Conservation (phyloP, 2,329 filamentous ascomycete species). For the Hypoxylon sp. region DNA sequence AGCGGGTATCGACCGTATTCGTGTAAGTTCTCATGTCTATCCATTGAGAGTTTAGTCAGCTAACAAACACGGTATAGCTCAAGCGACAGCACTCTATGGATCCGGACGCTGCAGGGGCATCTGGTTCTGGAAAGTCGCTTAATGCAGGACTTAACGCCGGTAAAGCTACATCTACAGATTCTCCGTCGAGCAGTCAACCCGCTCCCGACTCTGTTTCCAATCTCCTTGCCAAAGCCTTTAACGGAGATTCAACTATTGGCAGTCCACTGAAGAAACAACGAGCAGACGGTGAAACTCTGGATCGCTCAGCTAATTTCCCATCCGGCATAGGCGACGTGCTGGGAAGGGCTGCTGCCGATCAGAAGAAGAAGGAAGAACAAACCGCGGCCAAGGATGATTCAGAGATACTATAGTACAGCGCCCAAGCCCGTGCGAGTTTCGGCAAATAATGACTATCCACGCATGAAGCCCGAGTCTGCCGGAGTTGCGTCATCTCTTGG, state of each 20-base stretch:
- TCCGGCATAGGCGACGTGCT: conserved; percentile 57
- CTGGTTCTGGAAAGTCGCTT: conserved; percentile 60
- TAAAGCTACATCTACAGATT: conserved; percentile 57
- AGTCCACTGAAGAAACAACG: conserved; percentile 83
- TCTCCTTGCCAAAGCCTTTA: conserved; percentile 58
- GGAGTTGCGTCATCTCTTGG: background rate
- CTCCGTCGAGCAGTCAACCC: conserved; percentile 49
- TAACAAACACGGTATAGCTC: conserved; percentile 65
- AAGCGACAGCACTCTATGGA: conserved; percentile 85
- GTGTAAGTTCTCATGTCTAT: conserved; percentile 65
- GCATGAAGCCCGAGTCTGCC: background rate
- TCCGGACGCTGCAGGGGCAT: conserved; percentile 62
- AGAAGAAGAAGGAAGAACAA: conserved; percentile 38
- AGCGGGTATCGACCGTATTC: conserved; percentile 84
- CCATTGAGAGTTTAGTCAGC: conserved; percentile 1
- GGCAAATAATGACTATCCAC: background rate
- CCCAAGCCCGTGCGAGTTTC: background rate
- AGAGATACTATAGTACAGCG: conserved; percentile 47
- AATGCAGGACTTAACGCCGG: conserved; percentile 56
- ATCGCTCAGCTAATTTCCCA: conserved; percentile 53
- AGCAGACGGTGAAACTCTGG: conserved; percentile 62
- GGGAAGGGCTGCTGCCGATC: conserved; percentile 47
- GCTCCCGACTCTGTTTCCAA: conserved; percentile 51
- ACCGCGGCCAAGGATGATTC: conserved; percentile 41
- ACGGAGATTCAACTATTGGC: conserved; percentile 65